phyloP scores from a whole-genome alignment of 23 red algal genomes.

The Gracilaria caudata region DNA sequence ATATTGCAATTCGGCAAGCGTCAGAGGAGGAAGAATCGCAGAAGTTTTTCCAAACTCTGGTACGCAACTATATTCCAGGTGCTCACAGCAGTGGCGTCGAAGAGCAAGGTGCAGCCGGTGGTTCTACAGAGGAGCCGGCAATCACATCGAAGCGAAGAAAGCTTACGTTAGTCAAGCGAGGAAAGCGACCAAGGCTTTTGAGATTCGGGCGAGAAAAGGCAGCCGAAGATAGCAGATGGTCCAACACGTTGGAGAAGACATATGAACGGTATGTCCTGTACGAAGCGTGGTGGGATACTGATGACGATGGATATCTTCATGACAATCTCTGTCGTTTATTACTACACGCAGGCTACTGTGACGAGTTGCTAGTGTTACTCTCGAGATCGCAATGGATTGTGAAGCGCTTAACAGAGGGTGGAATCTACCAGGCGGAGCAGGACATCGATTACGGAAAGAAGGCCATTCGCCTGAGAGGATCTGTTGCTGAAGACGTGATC shows the following conservation, averaged over 20 bases:
- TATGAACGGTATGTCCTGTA: no score
- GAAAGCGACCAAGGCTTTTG: no score
- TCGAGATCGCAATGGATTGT: neutral
- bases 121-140: no score
- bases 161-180: no score
- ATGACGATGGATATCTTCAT: neutral
- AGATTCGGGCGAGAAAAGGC: no score
- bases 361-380: neutral
- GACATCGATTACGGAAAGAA: neutral
- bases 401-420: neutral
- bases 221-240: no score
- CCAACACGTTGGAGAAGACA: no score
- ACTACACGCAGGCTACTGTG: neutral
- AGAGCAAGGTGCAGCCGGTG: neutral
- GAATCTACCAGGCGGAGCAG: neutral
- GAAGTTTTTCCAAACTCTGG: slow-evolving; percentile 4
- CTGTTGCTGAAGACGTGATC: no score
- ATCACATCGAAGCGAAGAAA: no score
- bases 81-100: no score
- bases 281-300: slow-evolving; percentile 14
- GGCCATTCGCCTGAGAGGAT: no score
- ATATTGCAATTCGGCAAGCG: neutral
- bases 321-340: neutral
- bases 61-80: neutral
- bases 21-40: neutral